Conservation (phyloP, 2,329 filamentous ascomycete species). For the Fusarium temperatum region DNA sequence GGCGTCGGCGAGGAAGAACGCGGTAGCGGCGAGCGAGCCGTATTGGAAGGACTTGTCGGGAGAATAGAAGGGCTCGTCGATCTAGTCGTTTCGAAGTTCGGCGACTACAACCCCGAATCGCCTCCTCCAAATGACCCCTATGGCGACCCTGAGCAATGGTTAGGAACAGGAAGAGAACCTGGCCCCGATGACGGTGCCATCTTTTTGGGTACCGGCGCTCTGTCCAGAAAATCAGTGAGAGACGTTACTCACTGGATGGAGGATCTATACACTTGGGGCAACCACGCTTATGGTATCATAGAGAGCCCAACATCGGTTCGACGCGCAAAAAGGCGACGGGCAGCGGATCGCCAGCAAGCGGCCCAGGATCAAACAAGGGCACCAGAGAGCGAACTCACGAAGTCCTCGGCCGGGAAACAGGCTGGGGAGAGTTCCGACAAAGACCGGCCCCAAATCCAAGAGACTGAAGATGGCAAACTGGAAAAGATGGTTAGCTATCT, state of each 20-base stretch:
- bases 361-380: not conserved
- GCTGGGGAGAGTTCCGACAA: not conserved
- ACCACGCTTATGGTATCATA: conserved; percentile 83
- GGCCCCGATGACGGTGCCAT: conserved; percentile 82
- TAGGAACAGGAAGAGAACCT: conserved; percentile 75
- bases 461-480: conserved; percentile 51
- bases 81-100: conserved; percentile 87
- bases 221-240: conserved; percentile 76
- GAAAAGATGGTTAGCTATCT: conserved; percentile 70
- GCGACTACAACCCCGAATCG: conserved; percentile 53
- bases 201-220: conserved; percentile 80
- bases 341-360: conserved; percentile 20
- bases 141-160: conserved; percentile 63
- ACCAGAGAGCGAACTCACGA: not conserved
- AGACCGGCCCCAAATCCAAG: conserved; percentile 27
- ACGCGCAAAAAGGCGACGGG: conserved; percentile 54
- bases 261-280: conserved; percentile 84
- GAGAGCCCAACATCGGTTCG: conserved; percentile 78
- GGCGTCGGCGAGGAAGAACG: conserved; percentile 96
- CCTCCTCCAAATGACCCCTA: conserved; percentile 36
- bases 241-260: conserved; percentile 88
- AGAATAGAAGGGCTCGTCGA: conserved; percentile 88
- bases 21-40: conserved; percentile 91
- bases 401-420: not conserved
- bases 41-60: conserved; percentile 85